Evolutionary conservation across 2,329 filamentous ascomycete genomes (phyloP), one percentile per base, ranked within the genome.

Genomic region (Botryotinia narcissicola): DNA sequence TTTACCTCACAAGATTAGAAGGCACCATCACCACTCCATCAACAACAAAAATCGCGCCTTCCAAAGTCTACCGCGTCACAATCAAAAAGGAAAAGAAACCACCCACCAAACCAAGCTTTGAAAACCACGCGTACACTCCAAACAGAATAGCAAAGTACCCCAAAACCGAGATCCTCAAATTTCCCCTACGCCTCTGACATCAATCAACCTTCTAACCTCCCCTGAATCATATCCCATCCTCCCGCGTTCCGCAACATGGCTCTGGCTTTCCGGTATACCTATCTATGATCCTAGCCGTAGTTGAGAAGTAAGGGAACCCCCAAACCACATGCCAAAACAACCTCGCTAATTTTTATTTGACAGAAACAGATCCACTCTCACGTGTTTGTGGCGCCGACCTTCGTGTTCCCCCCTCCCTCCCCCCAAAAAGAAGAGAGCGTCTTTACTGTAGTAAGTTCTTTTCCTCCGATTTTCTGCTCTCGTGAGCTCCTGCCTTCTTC

Each of bases 241-340:
- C 4, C 35, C 35, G 48, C 66, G 48, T 68, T 68, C 66, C 66
- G 66, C 35, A 40, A 42, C 16, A 68, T 29, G 64, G 25, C 35
- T 37, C 18, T n/a, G 64, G 46, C 32, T 46, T 48, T 66, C 29
- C 48, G 46, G 14, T 40, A 8, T 25, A n/a, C 10, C 51, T 37
- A 40, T 2, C 51, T 29, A n/a, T 20, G 16, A 29, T 29, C 4
- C 4, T 7, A 12, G 4, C 10, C 3, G 40, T 42, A 42, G 48
- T 42, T 68, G 37, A 68, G 66, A 68, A 57, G 66, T 25, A 68
- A 68, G 66, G 64, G 35, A 63, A 22, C 9, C n/a, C 61, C 40
- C 16, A 42, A 18, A 4, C 8, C 7, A 40, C 59, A 40, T 42
- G 12, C 59, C 59, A 37, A 40, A n/a, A 40, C 35, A 61, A 61